These are phyloP conservation scores for Aspergillus sclerotialis DNA, from an alignment of 2,329 filamentous ascomycete genomes.

Conservation along the genomic window DNA sequence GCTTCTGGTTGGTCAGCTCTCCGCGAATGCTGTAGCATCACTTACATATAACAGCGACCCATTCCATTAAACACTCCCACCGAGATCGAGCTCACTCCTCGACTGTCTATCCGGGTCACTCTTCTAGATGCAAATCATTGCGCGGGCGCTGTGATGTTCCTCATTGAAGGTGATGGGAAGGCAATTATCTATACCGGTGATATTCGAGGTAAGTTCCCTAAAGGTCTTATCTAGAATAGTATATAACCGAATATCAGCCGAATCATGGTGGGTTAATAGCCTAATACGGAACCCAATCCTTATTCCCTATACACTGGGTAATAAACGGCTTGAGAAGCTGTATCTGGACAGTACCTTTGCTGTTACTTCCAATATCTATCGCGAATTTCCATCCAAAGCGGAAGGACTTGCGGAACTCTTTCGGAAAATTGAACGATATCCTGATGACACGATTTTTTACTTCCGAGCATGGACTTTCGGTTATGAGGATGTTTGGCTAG, in stretches of 20 bases:
- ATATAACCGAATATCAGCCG: constrained; percentile 41
- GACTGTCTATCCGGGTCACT: constrained; percentile 67
- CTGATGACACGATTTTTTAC: constrained; percentile 70
- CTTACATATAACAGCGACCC: constrained; percentile 51
- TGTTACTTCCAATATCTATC: constrained; percentile 41
- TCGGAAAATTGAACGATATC: constrained; percentile 60
- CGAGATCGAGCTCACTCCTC: constrained; percentile 63
- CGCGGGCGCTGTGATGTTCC: constrained; percentile 82
- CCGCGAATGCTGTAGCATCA: constrained; percentile 1
- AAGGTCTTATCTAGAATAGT: background rate
- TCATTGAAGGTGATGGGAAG: constrained; percentile 67
- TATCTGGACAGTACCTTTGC: constrained; percentile 86
- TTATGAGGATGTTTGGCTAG: constrained; percentile 88
- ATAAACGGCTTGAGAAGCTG: constrained; percentile 66
- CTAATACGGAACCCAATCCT: constrained; percentile 65
- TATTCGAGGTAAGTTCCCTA: constrained; percentile 50
- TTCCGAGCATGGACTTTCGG: constrained; percentile 87
- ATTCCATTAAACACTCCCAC: constrained; percentile 78
- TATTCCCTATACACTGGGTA: constrained; percentile 63
- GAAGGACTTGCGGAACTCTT: constrained; percentile 71
- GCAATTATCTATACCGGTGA: constrained; percentile 86
- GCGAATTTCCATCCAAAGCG: constrained; percentile 57
- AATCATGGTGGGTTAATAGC: constrained; percentile 76
- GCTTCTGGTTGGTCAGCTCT: constrained; percentile 47
- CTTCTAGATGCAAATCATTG: constrained; percentile 91